phyloP scores from a whole-genome alignment of 2,329 filamentous ascomycete genomes.

The Colletotrichum siamense region DNA sequence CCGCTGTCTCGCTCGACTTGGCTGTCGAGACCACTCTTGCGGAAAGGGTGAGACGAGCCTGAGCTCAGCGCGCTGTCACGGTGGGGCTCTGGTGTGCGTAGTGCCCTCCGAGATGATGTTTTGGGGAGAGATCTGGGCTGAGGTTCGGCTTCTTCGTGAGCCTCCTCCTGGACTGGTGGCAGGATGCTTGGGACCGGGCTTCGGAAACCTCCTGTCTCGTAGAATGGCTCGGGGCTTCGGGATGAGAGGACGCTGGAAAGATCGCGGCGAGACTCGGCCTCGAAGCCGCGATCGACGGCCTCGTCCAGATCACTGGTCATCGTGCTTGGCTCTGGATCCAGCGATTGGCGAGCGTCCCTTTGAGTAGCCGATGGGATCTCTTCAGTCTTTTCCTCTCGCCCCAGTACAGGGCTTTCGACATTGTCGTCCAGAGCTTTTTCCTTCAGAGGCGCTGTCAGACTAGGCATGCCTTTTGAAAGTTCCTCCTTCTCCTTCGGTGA shows the following conservation, averaged over 20 bases:
- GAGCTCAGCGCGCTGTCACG: conserved; percentile 56
- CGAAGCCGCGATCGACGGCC: conserved; percentile 25
- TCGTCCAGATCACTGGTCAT: conserved; percentile 21
- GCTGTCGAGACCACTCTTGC: conserved; percentile 36
- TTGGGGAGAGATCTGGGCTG: conserved; percentile 20
- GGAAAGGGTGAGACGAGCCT: conserved; percentile 48
- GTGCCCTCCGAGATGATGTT: conserved; percentile 19
- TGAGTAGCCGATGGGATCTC: neutral
- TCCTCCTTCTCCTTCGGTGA: neutral
- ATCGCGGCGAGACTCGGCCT: conserved; percentile 33
- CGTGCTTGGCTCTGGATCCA: neutral
- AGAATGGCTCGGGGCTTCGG: conserved; percentile 4
- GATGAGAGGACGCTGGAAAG: conserved; percentile 20
- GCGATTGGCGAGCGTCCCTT: neutral
- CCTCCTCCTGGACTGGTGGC: conserved; percentile 58
- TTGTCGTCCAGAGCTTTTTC: conserved; percentile 32
- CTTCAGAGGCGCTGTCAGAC: conserved; percentile 8
- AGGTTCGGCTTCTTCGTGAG: conserved; percentile 49
- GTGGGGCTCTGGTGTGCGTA: conserved; percentile 40
- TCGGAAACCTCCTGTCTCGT: conserved; percentile 38
- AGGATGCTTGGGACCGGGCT: conserved; percentile 50
- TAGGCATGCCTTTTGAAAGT: conserved; percentile 15
- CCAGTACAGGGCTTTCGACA: conserved; percentile 44
- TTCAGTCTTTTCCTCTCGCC: conserved; percentile 25
- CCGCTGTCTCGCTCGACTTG: conserved; percentile 58